Conservation (phyloP, 176 grass and related monocot genomes). For the Triticum turgidum region DNA sequence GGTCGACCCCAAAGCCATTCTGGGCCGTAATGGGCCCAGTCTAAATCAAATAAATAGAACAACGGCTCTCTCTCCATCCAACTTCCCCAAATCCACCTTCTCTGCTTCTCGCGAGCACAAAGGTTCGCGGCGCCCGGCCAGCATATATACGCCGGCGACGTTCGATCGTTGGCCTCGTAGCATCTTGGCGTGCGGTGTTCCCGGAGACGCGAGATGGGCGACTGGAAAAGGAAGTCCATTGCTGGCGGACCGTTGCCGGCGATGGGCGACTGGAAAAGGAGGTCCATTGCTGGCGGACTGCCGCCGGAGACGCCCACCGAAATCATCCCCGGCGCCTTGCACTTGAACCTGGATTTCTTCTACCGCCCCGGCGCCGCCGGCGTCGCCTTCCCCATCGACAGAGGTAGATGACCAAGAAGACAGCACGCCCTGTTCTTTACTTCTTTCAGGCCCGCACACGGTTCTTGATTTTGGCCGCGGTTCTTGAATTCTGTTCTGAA, state of each 20-base stretch:
- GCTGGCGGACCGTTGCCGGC: not conserved
- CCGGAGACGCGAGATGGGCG: not conserved
- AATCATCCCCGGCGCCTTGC: not conserved
- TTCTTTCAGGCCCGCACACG: not conserved
- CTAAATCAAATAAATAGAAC: not conserved
- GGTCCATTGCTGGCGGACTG: not conserved
- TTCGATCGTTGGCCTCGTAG: not conserved
- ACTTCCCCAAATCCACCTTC: not conserved
- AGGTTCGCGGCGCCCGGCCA: not conserved
- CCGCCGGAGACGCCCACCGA: not conserved
- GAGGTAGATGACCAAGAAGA: not conserved
- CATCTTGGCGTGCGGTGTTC: not conserved
- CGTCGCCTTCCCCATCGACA: not conserved
- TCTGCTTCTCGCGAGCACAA: not conserved
- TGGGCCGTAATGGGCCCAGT: not conserved
- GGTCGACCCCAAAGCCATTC: not conserved
- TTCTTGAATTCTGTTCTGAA: not conserved
- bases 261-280: not conserved
- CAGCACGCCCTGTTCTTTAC: not conserved
- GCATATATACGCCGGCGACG: not conserved
- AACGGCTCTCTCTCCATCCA: not conserved
- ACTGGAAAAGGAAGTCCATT: constrained; percentile 8
- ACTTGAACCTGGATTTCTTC: not conserved
- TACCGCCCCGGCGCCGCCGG: not conserved
- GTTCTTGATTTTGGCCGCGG: not conserved